phyloP scores from a whole-genome alignment of 192 early-diverging fungal genomes.

The Coemansia asiatica region DNA sequence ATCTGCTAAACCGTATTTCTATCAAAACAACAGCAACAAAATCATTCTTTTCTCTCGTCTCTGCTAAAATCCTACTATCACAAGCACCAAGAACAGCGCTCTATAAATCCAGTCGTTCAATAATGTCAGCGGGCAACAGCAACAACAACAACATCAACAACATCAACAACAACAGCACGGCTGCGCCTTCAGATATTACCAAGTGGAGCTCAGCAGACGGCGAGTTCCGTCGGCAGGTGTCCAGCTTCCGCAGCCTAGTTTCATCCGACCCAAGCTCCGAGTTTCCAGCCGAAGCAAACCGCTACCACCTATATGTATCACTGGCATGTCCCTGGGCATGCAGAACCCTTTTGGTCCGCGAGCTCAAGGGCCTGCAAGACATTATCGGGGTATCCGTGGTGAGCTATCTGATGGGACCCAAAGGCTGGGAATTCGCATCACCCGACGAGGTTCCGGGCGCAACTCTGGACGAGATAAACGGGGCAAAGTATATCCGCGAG shows the following conservation, averaged over 20 bases:
- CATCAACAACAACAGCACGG: constrained; percentile 1
- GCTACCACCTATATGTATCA: constrained; percentile 82
- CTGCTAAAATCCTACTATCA: too few species aligned
- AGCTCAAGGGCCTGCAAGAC: constrained; percentile 86
- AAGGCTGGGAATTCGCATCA: constrained; percentile 81
- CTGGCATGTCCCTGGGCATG: constrained; percentile 80
- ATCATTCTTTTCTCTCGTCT: too few species aligned
- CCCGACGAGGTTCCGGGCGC: constrained; percentile 73
- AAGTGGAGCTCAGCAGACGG: constrained; percentile 74
- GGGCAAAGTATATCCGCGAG: constrained; percentile 76
- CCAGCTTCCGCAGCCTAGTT: constrained; percentile 68
- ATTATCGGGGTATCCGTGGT: constrained; percentile 86
- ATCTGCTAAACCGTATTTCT: too few species aligned
- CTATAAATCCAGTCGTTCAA: too few species aligned
- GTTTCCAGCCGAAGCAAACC: constrained; percentile 72
- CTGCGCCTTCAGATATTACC: constrained; percentile 21
- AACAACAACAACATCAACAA: neutral
- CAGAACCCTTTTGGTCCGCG: constrained; percentile 80
- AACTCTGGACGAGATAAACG: constrained; percentile 73
- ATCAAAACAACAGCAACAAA: too few species aligned
- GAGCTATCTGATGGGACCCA: constrained; percentile 72
- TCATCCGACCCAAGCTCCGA: constrained; percentile 55
- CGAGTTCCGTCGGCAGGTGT: constrained; percentile 76
- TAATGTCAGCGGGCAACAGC: neutral
- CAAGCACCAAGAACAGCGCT: too few species aligned